phyloP scores from a whole-genome alignment of 768 basidiomycete genomes.

The Tylopilus subfusipes region DNA sequence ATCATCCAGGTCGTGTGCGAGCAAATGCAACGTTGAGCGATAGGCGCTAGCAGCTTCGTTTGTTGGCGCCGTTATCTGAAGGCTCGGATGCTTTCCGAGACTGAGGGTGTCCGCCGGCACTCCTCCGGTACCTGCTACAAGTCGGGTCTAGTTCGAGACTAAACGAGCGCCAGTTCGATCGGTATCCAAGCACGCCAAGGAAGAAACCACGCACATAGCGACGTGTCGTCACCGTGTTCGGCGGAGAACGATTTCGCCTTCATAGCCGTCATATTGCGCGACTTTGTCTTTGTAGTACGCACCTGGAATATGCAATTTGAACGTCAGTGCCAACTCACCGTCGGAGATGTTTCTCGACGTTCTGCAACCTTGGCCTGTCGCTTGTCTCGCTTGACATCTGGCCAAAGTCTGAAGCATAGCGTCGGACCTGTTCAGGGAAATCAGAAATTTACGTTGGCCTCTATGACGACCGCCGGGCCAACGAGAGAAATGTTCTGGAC shows the following conservation, averaged over 20 bases:
- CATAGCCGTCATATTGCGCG: not conserved
- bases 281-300: not conserved
- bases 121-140: not conserved
- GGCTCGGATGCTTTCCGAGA: not conserved
- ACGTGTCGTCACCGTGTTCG: not conserved
- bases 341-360: not conserved
- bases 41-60: not conserved
- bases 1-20: not conserved
- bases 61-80: not conserved
- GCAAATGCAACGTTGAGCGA: not conserved
- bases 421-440: not conserved
- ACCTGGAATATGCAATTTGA: not conserved
- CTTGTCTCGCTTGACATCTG: not conserved
- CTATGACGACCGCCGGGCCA: conserved; percentile 6
- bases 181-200: not conserved
- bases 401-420: not conserved
- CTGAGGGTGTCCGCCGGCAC: not conserved
- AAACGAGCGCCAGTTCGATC: not conserved
- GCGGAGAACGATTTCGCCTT: not conserved
- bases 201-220: not conserved
- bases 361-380: not conserved
- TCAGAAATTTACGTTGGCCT: not conserved
- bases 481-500: not conserved
- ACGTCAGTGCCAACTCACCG: not conserved
- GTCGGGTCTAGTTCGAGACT: not conserved